A percentile compares a stretch with the other conserved stretches of the same genome.
These are phyloP conservation scores for Capsicum rhomboideum DNA, from an alignment of 257 asterid species.

Conservation along the genomic window DNA sequence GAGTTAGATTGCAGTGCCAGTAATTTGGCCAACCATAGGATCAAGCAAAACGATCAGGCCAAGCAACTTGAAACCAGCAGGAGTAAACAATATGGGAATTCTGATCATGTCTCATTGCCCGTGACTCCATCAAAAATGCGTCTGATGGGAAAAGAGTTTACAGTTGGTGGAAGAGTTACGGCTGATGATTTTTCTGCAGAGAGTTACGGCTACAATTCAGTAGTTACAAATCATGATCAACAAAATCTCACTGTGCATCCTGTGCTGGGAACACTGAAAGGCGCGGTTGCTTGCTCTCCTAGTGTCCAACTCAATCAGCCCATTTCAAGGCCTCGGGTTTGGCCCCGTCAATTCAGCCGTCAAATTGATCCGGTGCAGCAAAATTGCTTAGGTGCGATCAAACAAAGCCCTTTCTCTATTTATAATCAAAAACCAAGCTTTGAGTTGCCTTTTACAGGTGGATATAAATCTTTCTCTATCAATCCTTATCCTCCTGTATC, in stretches of 20 bases:
- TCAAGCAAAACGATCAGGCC: conserved; percentile 19
- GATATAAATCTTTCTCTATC: conserved; percentile 10
- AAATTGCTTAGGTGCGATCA: conserved; percentile 20
- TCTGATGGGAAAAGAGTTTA: conserved; percentile 69
- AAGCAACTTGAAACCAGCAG: conserved; percentile 23
- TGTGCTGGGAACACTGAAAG: conserved; percentile 27
- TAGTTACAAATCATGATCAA: conserved; percentile 14
- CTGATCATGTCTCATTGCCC: conserved; percentile 14
- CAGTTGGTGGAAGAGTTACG: conserved; percentile 32
- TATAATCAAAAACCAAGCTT: conserved; percentile 7
- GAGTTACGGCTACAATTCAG: background rate
- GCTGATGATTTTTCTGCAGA: conserved; percentile 21
- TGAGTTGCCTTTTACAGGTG: conserved; percentile 25
- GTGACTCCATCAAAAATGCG: conserved; percentile 54
- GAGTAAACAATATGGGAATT: conserved; percentile 12
- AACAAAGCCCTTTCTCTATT: conserved; percentile 11
- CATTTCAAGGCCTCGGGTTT: conserved; percentile 6
- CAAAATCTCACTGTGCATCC: conserved; percentile 19
- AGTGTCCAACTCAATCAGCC: conserved; percentile 21
- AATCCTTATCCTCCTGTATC: conserved; percentile 19
- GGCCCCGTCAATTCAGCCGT: conserved; percentile 17
- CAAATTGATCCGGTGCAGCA: conserved; percentile 17
- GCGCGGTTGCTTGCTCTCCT: conserved; percentile 22
- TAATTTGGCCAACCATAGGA: conserved; percentile 8
- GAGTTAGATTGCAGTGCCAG: conserved; percentile 9